phyloP scores from a whole-genome alignment of 306 rosid genomes.

The Coriaria nepalensis region DNA sequence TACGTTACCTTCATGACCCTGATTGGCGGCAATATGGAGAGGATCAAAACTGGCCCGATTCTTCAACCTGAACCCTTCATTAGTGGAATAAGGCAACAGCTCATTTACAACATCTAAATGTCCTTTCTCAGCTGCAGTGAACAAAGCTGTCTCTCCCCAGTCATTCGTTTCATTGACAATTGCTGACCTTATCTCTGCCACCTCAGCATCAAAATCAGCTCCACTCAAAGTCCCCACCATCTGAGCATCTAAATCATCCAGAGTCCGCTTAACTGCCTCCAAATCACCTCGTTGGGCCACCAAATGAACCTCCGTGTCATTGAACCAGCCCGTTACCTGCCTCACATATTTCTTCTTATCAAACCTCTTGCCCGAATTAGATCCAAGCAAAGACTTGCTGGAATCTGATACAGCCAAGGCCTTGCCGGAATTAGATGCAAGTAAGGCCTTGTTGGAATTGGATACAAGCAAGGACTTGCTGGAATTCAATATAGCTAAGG shows the following conservation, averaged over 20 bases:
- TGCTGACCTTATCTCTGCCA: conserved; percentile 45
- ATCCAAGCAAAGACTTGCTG: conserved; percentile 34
- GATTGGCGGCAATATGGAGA: conserved; percentile 65
- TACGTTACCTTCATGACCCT: conserved; percentile 64
- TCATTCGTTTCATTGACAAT: conserved; percentile 74
- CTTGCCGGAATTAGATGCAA: conserved; percentile 13
- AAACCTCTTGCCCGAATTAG: conserved; percentile 45
- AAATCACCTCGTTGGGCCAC: conserved; percentile 58
- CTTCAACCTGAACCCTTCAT: conserved; percentile 38
- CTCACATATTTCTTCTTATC: conserved; percentile 67
- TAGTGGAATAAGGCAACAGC: conserved; percentile 38
- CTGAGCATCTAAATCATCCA: conserved; percentile 55
- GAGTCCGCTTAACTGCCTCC: conserved; percentile 25
- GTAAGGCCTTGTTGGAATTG: conserved; percentile 26
- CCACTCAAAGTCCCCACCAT: conserved; percentile 44
- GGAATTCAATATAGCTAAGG: conserved; percentile 1
- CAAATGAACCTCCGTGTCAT: conserved; percentile 78
- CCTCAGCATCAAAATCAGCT: conserved; percentile 61
- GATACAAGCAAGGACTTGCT: conserved; percentile 6
- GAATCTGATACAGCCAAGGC: conserved; percentile 43
- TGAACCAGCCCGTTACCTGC: conserved; percentile 77
- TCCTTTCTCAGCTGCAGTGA: conserved; percentile 62
- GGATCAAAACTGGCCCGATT: conserved; percentile 57
- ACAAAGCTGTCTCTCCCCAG: conserved; percentile 67
- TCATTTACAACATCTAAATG: conserved; percentile 42